These are phyloP conservation scores for Microdochium bolleyi DNA, from an alignment of 2,329 filamentous ascomycete genomes.

Conservation along the genomic window DNA sequence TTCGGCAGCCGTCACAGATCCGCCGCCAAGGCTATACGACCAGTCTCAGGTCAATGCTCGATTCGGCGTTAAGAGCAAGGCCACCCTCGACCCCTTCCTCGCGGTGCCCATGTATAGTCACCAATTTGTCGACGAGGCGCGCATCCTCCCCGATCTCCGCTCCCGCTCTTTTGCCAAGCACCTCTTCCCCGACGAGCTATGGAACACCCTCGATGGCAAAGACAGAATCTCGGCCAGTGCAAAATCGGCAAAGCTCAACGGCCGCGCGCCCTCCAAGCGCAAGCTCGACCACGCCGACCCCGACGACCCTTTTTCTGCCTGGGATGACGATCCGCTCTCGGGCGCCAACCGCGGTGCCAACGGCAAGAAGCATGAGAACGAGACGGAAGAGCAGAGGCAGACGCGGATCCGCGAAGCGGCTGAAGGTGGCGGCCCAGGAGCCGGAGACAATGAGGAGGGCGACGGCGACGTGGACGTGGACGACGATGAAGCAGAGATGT, in stretches of 20 bases:
- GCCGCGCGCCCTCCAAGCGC: background rate
- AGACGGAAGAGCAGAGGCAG: slow-evolving; percentile 24
- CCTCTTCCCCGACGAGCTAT: slow-evolving; percentile 49
- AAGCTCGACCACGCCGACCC: background rate
- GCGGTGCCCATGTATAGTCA: slow-evolving; percentile 51
- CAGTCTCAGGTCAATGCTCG: slow-evolving; percentile 51
- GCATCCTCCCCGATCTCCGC: slow-evolving; percentile 45
- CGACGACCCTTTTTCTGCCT: slow-evolving; percentile 11
- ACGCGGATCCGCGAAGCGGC: slow-evolving; percentile 19
- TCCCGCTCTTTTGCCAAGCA: slow-evolving; percentile 38
- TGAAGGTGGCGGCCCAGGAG: slow-evolving; percentile 16
- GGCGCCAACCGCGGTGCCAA: slow-evolving; percentile 3
- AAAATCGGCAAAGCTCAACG: slow-evolving; percentile 38
- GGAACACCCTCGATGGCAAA: slow-evolving; percentile 43
- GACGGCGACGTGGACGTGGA: slow-evolving; percentile 27
- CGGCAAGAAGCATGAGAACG: slow-evolving; percentile 10
- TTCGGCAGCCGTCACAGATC: slow-evolving; percentile 26
- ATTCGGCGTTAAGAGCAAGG: slow-evolving; percentile 46
- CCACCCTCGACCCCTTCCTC: slow-evolving; percentile 50
- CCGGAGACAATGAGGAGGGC: slow-evolving; percentile 24
- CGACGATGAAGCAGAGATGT: slow-evolving; percentile 33
- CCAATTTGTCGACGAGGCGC: slow-evolving; percentile 41
- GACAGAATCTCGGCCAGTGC: slow-evolving; percentile 29
- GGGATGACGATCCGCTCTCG: slow-evolving; percentile 10
- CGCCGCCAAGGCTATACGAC: slow-evolving; percentile 38